Evolutionary conservation across 352 stramenopile genomes (phyloP).

Genomic region (Globisporangium paroecandrum): DNA sequence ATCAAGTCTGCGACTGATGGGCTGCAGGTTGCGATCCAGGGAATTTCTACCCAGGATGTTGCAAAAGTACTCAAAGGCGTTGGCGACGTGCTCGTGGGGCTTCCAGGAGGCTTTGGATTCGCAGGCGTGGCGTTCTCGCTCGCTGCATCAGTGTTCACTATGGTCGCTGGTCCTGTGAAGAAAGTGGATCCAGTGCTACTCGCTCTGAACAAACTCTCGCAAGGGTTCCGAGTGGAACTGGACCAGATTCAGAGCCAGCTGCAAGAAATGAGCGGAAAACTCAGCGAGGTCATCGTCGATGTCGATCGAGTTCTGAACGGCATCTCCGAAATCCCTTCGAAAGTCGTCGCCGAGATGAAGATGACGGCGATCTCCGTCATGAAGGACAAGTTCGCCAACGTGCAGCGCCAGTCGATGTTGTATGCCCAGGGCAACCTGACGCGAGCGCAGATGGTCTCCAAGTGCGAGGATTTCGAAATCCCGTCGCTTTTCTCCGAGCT

Average conservation of each 20-base stretch:
- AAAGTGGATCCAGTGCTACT: slow-evolving; percentile 32
- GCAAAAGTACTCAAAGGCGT: slow-evolving; percentile 39
- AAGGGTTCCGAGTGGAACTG: slow-evolving; percentile 27
- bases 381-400: slow-evolving; percentile 45
- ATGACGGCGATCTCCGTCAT: slow-evolving; percentile 36
- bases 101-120: slow-evolving; percentile 33
- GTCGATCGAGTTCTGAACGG: slow-evolving; percentile 35
- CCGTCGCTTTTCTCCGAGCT: slow-evolving; percentile 42
- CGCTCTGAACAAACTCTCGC: slow-evolving; percentile 26
- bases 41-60: slow-evolving; percentile 23
- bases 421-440: slow-evolving; percentile 35
- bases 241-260: slow-evolving; percentile 25
- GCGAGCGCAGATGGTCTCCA: slow-evolving; percentile 35
- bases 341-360: slow-evolving; percentile 48
- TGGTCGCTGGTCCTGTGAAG: slow-evolving; percentile 3
- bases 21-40: slow-evolving; percentile 38
- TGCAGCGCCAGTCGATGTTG: slow-evolving; percentile 30
- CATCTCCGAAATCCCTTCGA: slow-evolving; percentile 35
- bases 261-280: slow-evolving; percentile 24
- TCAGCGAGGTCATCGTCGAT: slow-evolving; percentile 26
- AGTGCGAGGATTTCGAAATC: slow-evolving; percentile 47
- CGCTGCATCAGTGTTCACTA: slow-evolving; percentile 32
- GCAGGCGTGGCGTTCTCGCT: slow-evolving; percentile 45
- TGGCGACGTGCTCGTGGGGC: slow-evolving; percentile 29
- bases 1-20: slow-evolving; percentile 43